phyloP scores from a whole-genome alignment of 2,329 filamentous ascomycete genomes.

The Zymoseptoria crescenta region DNA sequence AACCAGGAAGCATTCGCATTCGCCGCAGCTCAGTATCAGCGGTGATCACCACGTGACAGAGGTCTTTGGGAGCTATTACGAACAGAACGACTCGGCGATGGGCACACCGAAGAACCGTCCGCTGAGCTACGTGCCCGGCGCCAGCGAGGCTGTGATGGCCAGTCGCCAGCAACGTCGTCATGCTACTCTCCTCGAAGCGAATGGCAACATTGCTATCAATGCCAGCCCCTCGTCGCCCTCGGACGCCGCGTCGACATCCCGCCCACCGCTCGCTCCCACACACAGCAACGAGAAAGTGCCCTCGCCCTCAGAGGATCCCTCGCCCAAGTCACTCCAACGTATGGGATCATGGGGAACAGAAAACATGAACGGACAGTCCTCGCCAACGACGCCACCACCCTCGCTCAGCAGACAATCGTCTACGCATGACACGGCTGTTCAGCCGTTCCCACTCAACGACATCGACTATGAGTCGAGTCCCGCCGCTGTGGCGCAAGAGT shows the following conservation, averaged over 20 bases:
- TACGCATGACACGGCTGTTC: conserved; percentile 28
- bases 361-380: conserved; percentile 11
- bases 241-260: conserved; percentile 4
- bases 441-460: conserved; percentile 63
- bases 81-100: conserved; percentile 57
- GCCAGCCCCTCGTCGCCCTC: background rate
- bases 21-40: conserved; percentile 61
- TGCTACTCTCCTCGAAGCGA: conserved; percentile 16
- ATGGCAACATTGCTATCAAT: background rate
- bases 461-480: conserved; percentile 86
- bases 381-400: conserved; percentile 32
- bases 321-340: conserved; percentile 18
- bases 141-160: conserved; percentile 45
- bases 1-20: conserved; percentile 40
- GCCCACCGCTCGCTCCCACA: conserved; percentile 10
- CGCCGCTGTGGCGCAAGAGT: conserved; percentile 80
- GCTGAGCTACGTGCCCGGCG: conserved; percentile 63
- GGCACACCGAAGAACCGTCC: conserved; percentile 55
- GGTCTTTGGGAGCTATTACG: conserved; percentile 85
- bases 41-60: conserved; percentile 95
- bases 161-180: conserved; percentile 19
- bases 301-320: conserved; percentile 10
- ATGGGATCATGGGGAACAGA: conserved; percentile 32
- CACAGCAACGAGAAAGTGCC: conserved; percentile 25
- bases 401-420: conserved; percentile 28